Conservation (phyloP, 139 green algal species). For the Penium margaritaceum region DNA sequence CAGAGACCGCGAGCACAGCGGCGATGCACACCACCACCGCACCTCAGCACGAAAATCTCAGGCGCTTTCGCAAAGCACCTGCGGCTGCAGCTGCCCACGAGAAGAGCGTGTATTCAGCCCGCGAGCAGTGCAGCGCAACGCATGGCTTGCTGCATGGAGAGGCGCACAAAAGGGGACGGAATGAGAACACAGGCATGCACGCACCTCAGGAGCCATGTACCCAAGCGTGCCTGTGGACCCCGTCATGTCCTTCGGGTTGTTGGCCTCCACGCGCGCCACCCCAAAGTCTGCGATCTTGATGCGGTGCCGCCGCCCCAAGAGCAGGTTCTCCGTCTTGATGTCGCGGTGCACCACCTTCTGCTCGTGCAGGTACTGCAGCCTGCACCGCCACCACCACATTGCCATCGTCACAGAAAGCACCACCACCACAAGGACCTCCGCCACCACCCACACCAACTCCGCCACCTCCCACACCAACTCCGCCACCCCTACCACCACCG, state of each 20-base stretch:
- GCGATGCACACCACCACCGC: not conserved
- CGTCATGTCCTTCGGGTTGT: conserved; percentile 40
- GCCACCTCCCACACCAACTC: too few species aligned
- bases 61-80: not conserved
- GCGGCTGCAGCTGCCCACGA: not conserved
- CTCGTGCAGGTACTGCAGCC: conserved; percentile 73
- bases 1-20: too few species aligned
- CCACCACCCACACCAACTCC: too few species aligned
- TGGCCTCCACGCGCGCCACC: conserved; percentile 24
- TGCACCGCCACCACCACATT: not conserved
- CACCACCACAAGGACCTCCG: not conserved
- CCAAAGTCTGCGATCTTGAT: conserved; percentile 45
- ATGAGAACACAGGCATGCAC: not conserved
- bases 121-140: not conserved
- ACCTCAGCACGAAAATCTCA: not conserved
- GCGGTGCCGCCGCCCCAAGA: conserved; percentile 6
- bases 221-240: conserved; percentile 26
- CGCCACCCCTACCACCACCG: too few species aligned
- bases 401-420: not conserved
- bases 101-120: not conserved
- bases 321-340: conserved; percentile 48
- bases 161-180: too few species aligned
- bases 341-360: conserved; percentile 66
- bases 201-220: conserved; percentile 40
- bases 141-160: too few species aligned